Percentiles rank a stretch among this genome's conserved stretches.
phyloP scores from a whole-genome alignment of 305 asterid genomes.

The Solanum chacoense region DNA sequence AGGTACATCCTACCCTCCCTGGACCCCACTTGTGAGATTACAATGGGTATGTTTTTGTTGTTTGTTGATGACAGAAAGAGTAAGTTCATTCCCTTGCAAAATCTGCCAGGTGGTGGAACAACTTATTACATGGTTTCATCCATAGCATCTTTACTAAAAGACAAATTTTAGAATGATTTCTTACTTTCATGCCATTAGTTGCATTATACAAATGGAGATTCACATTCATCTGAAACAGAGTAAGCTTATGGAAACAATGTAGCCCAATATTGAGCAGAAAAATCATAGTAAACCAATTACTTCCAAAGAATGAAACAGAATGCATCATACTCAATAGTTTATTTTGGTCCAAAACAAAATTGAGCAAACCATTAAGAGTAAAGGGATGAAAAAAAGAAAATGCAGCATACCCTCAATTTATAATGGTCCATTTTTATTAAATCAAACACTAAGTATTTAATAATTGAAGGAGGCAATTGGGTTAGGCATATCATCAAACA shows the following conservation, averaged over 20 bases:
- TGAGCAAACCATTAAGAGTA: neutral
- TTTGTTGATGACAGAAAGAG: neutral
- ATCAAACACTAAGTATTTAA: neutral
- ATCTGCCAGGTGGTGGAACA: neutral
- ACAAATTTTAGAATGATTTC: neutral
- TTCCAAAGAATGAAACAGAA: neutral
- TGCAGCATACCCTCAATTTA: neutral
- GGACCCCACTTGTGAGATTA: neutral
- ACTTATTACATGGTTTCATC: neutral
- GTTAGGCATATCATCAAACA: constrained; percentile 11
- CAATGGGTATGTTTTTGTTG: neutral
- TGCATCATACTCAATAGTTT: neutral
- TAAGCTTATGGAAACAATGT: neutral
- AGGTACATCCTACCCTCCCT: neutral
- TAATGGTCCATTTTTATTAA: neutral
- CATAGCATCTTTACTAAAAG: neutral
- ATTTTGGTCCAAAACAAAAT: neutral
- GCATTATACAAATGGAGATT: neutral
- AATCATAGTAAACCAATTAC: neutral
- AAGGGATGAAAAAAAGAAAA: neutral
- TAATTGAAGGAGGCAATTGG: neutral
- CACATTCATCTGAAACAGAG: neutral
- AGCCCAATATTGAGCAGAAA: neutral
- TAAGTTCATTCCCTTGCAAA: neutral
- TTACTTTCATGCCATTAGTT: neutral